Evolutionary conservation across 2,329 filamentous ascomycete species (phyloP), one percentile per base, ranked within the genome.

Genomic region (Rosellinia necatrix): DNA sequence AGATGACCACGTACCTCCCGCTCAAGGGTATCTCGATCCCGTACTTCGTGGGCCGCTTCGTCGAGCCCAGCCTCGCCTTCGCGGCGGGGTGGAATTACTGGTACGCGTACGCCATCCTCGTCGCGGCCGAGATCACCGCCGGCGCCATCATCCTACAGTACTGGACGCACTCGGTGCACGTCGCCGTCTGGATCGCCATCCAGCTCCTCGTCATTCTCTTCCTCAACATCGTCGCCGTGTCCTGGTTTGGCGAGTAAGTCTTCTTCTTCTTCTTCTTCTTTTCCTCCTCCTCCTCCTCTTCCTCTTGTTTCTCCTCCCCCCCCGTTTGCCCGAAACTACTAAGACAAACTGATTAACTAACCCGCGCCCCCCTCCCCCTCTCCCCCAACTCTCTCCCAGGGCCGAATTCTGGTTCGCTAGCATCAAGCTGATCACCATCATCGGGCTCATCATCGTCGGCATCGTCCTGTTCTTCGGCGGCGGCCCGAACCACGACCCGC

Each of bases 51-150:
- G 72, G 75, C 56, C 80, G 82, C 27, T 84, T 81, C 52, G 76
- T 84, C 57, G 81, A 84, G 46, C 75, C 77, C 1, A 81, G 78
- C 27, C 70, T 84, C 21, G 78, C 76, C n/a, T 85, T 85, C 59
- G 82, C 82, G 6, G 73, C 75, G 34, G 82, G 80, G 1, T 84
- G 81, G 81, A 84, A 84, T 58, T 86, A 86, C 70, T 85, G 82
- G 78, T 85, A 86, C 63, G 81, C 81, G 2, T 85, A 85, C 62
- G 74, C 79, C 9, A 84, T 86, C 56, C 72, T 84, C 1, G 75
- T 85, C 21, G 82, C 78, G 1, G 80, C 82, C 40, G 83, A 87
- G 68, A 76, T 81, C 13, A 82, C 81, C 0, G 84, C 83, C 1
- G 81, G 81, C 25, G 78, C 78, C 15, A 78, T 86, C 56, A 74